phyloP scores from a whole-genome alignment of 2,329 filamentous ascomycete species.

The Chaetomiaceae sp. region DNA sequence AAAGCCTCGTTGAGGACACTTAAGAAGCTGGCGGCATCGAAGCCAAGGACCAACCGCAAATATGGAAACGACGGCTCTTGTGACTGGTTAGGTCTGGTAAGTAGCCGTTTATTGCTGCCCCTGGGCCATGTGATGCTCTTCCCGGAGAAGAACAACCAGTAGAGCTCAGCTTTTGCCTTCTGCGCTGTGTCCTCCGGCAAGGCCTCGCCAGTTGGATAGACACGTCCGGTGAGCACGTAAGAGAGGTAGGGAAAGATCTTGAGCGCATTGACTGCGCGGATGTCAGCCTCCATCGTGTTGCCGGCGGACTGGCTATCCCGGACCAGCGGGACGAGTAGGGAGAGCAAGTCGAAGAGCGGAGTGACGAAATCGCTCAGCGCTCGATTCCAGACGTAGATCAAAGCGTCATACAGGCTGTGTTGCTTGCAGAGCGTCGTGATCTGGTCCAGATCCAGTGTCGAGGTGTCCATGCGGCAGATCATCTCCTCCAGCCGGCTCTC shows the following conservation, averaged over 20 bases:
- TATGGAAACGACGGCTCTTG: slow-evolving; percentile 77
- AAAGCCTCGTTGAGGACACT: slow-evolving; percentile 96
- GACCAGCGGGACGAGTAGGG: slow-evolving; percentile 57
- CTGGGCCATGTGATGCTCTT: slow-evolving; percentile 70
- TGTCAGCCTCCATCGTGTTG: slow-evolving; percentile 52
- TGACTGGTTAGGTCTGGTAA: slow-evolving; percentile 50
- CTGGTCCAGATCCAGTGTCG: slow-evolving; percentile 89
- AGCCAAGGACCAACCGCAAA: slow-evolving; percentile 74
- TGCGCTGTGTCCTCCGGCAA: slow-evolving; percentile 67
- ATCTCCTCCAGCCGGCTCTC: slow-evolving; percentile 83
- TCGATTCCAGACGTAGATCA: slow-evolving; percentile 96
- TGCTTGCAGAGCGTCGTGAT: slow-evolving; percentile 86
- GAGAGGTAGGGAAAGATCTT: slow-evolving; percentile 96
- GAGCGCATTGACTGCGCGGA: slow-evolving; percentile 63
- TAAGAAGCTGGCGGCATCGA: slow-evolving; percentile 86
- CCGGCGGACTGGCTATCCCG: slow-evolving; percentile 47
- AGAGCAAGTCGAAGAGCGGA: slow-evolving; percentile 75
- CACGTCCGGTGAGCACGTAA: slow-evolving; percentile 78
- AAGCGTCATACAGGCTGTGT: slow-evolving; percentile 85
- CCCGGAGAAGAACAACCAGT: slow-evolving; percentile 89
- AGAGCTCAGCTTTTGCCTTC: slow-evolving; percentile 79
- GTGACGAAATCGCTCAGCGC: slow-evolving; percentile 85
- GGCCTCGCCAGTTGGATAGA: slow-evolving; percentile 79
- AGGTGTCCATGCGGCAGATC: slow-evolving; percentile 85
- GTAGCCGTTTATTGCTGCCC: slow-evolving; percentile 52